Percentiles rank a stretch among this genome's conserved stretches.
Evolutionary conservation across 106 monocot species (phyloP).

Genomic region (Dioscorea alata): DNA sequence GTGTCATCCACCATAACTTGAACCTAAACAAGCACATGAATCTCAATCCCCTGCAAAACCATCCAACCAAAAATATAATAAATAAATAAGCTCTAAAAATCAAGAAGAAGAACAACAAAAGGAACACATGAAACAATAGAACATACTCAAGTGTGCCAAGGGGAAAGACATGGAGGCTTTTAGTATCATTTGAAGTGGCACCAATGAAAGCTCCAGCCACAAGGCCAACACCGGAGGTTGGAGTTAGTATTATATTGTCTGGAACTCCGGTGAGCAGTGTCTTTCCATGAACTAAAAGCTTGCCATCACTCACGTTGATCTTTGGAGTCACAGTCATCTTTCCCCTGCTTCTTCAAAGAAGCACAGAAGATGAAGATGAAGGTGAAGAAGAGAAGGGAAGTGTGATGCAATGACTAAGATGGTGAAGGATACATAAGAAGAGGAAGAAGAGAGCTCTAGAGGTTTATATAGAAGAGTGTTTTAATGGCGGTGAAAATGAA

Average conservation of each 20-base stretch:
- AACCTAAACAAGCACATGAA: conserved; percentile 87
- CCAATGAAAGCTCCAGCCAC: conserved; percentile 72
- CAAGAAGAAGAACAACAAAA: not conserved
- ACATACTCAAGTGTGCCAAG: conserved; percentile 26
- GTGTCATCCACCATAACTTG: conserved; percentile 97
- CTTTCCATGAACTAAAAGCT: conserved; percentile 54
- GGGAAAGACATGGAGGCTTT: conserved; percentile 70
- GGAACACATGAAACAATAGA: not conserved
- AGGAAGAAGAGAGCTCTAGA: too few species aligned
- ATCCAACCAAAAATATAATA: not conserved
- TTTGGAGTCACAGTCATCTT: conserved; percentile 72
- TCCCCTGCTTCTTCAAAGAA: too few species aligned
- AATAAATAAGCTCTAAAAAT: too few species aligned
- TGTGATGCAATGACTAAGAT: too few species aligned
- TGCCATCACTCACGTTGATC: conserved; percentile 45
- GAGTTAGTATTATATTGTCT: conserved; percentile 62
- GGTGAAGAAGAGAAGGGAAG: too few species aligned
- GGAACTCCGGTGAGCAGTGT: conserved; percentile 63
- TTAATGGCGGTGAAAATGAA: too few species aligned
- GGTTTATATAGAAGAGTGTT: too few species aligned
- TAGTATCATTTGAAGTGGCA: conserved; percentile 32
- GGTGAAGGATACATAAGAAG: too few species aligned
- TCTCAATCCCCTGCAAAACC: conserved; percentile 37
- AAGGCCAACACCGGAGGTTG: conserved; percentile 41
- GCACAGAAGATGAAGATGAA: too few species aligned